Evolutionary conservation across 2,329 filamentous ascomycete genomes (phyloP), one percentile per base, ranked within the genome.

Genomic region (Cladophialophora chaetospira): DNA sequence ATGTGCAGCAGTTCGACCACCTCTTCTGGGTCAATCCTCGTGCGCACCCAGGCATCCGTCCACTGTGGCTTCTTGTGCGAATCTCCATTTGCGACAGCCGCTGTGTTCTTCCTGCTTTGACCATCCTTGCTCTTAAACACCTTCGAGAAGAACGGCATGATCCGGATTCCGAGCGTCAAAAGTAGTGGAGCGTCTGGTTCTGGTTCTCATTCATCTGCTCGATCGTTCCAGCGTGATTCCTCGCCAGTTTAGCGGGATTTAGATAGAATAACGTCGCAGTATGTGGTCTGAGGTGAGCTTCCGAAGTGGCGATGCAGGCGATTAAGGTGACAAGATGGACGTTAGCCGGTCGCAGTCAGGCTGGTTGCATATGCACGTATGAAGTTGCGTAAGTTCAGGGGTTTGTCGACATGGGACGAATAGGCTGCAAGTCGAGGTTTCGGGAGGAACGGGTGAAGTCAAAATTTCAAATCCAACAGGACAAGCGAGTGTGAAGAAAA

Each of bases 31-130:
- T 90, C 87, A 64, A 99, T 87, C 44, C 86, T 84, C 53, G 82
- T 89, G 69, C 93, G 88, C 61, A 85, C 82, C 84, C 91, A 99
- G 63, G 91, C 88, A 72, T 97, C 89, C 60, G 90, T 88, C 88
- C 91, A 97, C 73, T 82, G 83, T 54, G 88, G 89, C 75, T 91
- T 91, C 60, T 80, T 74, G 33, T 86, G 83, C 23, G 79, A 75
- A 58, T 82, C 73, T 47, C 78, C 70, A 13, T 77, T 71, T 52
- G 80, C 73, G 62, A 81, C 75, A 61, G 79, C 73, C 60, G 80
- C 77, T 53, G 77, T 74, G 63, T 80, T 66, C 66, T 75, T 82
- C 76, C 91, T 92, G 75, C 80, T 81, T 56, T 76, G 72, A 65
- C 77, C 75, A 76, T 94, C 89, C 76, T 87, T 91, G 77, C 83